phyloP scores from a whole-genome alignment of 768 basidiomycete species.

The Wakefieldia striispora region DNA sequence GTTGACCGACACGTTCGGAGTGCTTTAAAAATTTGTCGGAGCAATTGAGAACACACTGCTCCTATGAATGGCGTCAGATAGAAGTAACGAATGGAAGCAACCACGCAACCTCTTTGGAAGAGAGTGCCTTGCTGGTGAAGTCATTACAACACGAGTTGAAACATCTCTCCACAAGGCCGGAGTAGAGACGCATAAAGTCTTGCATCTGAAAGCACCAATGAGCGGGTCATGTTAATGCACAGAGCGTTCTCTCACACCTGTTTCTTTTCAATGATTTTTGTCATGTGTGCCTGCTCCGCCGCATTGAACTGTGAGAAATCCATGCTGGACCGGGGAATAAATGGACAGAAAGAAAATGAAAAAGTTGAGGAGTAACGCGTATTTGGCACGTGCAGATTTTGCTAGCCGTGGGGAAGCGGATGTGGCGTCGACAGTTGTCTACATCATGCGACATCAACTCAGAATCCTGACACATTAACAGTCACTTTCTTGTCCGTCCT shows the following conservation, averaged over 20 bases:
- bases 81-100: not conserved
- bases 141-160: conserved; percentile 95
- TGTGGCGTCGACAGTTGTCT: too few species aligned
- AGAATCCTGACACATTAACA: too few species aligned
- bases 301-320: conserved; percentile 89
- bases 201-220: conserved; percentile 69
- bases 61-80: conserved; percentile 45
- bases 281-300: conserved; percentile 96
- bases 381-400: conserved; percentile 9
- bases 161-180: conserved; percentile 91
- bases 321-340: conserved; percentile 45
- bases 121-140: conserved; percentile 92
- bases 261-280: conserved; percentile 91
- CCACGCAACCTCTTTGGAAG: conserved; percentile 78
- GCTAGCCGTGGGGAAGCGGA: conserved; percentile 2
- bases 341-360: not conserved
- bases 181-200: conserved; percentile 95
- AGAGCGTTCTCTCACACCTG: conserved; percentile 54
- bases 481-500: too few species aligned
- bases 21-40: conserved; percentile 98
- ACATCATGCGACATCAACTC: too few species aligned
- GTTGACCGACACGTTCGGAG: conserved; percentile 87
- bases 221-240: not conserved
- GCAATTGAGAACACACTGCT: conserved; percentile 88
- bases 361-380: not conserved